Conservation (phyloP, 345 rosid species). For the Arabidopsis thaliana region TAIR10.1 NC_003075.7:11395001-11395500, state of each 20-base stretch:
- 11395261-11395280: constrained; percentile 76
- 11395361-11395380: constrained; percentile 54
- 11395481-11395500: constrained; percentile 76
- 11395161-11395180: constrained; percentile 63
- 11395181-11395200: constrained; percentile 67
- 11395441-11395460: constrained; percentile 45
- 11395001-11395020: constrained; percentile 78
- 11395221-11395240: constrained; percentile 78
- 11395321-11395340: constrained; percentile 68
- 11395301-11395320: constrained; percentile 79
- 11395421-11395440: not conserved
- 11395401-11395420: constrained; percentile 11
- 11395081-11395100: not conserved
- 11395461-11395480: constrained; percentile 65
- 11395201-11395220: constrained; percentile 80
- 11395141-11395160: constrained; percentile 69
- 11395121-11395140: constrained; percentile 45
- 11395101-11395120: constrained; percentile 8
- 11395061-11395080: not conserved
- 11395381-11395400: constrained; percentile 19
- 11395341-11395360: constrained; percentile 61
- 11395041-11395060: constrained; percentile 42
- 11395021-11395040: constrained; percentile 86
- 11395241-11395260: constrained; percentile 69
- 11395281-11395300: constrained; percentile 73